Base-by-base conservation (phyloP, 78 protist genomes). In the Dictyostelium capitatum region DNA sequence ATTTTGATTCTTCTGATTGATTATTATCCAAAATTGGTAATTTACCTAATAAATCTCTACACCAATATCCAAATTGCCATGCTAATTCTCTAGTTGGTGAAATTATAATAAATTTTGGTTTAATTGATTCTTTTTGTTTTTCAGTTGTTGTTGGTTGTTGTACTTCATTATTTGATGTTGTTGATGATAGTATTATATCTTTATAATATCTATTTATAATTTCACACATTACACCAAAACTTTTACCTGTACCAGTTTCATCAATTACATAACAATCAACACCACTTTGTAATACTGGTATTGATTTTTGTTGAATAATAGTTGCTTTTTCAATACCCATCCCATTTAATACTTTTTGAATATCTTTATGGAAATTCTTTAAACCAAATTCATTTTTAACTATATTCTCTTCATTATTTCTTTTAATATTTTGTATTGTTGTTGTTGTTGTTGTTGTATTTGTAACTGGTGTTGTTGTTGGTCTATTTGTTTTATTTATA, bases 161-260 rank as follows among this genome's bases (percentile, higher is more conserved):
- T 15, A 62, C n/a, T n/a, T n/a, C n/a, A n/a, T 74, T 47, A 41
- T n/a, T n/a, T 48, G 28, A 6, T 74, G 23, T 6, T 46, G 54
- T 72, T 72, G 79, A 12, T 46, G 79, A 15, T 50, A 41, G 23
- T 46, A 23, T 73, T 37, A n/a, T 14, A 69, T 10, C 11, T 25
- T 37, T 28, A 56, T 54, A 79, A 19, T 79, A 79, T 54, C 83
- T 79, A 87, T 87, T 65, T 1, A 87, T 82, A 53, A 87, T 77
- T 20, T 57, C 72, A 6, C 6, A 74, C 70, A 87, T 77, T 11
- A 87, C 14, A 19, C 62, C 43, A 77, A 51, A 87, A n/a, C 80
- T 64, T 62, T 87, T 87, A 47, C 93, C 93, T 20, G 93, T 77
- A 54, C 93, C 93, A 28, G 93, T 87, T 59, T 77, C 93, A 87